Evolutionary conservation across 2,329 filamentous ascomycete species (phyloP), one percentile per base, ranked within the genome.

Genomic region (Botrytis squamosa): DNA sequence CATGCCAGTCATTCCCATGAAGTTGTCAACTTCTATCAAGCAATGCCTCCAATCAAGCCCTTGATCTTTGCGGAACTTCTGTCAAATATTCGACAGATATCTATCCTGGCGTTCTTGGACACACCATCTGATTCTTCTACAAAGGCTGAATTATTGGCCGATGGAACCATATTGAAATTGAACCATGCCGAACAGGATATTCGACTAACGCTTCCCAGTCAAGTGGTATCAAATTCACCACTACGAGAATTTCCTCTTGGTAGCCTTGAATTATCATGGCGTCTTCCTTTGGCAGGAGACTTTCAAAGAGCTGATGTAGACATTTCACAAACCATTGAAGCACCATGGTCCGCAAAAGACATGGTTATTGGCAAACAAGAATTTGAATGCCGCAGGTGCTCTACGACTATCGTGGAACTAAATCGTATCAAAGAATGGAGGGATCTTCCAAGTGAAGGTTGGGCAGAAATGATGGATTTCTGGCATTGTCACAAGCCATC

Each of bases 391-490:
- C 85, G 52, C 73, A 80, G 25, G 79, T 92, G 78, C 72, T 77
- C 42, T 86, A 86, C 78, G 82, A 85, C 74, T 71, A 77, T 76
- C 86, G 85, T 81, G 69, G 76, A 63, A 74, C 80, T 25, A 4
- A 83, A 81, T 12, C 77, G 70, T 5, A 84, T 89, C 12, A 83
- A 82, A 57, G 82, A 84, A 55, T 99, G 96, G 95, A 97, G 95
- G 83, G 94, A 99, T 80, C 85, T 99, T 29, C 96, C 96, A 0
- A 97, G 94, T 80, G 94, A 97, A 79, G 95, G 97, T 80, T 99
- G 96, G 96, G 97, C 96, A 0, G 96, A 99, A 84, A 97, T 99
- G 95, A 99, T 99, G 96, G 97, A 99, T 82, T 97, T 99, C 78
- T 99, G 96, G 96, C 97, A 99, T 83, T 99, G 96, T 80, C 96